Evolutionary conservation across 371 early-diverging fungal species (phyloP).

Genomic region (Circinella umbellata): DNA sequence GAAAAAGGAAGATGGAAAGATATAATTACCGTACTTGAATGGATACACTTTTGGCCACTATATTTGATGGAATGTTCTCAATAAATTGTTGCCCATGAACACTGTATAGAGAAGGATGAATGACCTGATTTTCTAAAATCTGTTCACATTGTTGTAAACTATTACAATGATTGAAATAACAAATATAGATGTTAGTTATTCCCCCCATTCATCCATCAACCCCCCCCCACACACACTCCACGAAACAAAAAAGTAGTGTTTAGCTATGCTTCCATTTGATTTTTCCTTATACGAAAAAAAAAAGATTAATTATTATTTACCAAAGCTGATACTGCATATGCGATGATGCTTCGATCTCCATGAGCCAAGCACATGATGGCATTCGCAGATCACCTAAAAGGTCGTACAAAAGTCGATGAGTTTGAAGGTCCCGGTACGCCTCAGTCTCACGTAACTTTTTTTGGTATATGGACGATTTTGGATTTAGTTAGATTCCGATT

Average conservation of each 20-base stretch:
- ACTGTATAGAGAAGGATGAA: not conserved
- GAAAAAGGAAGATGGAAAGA: not conserved
- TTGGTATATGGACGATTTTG: not conserved
- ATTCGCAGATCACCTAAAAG: slow-evolving; percentile 22
- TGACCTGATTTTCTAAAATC: slow-evolving; percentile 6
- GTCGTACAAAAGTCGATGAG: slow-evolving; percentile 20
- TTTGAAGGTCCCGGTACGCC: slow-evolving; percentile 22
- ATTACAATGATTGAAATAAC: not conserved
- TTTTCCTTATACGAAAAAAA: not conserved
- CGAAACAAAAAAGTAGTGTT: too few relatives aligned
- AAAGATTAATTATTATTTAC: slow-evolving; percentile 6
- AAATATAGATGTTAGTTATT: not conserved
- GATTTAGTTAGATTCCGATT: too few relatives aligned
- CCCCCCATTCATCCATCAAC: not conserved
- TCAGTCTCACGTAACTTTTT: slow-evolving; percentile 23
- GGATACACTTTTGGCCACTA: slow-evolving; percentile 12
- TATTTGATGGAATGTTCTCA: slow-evolving; percentile 1
- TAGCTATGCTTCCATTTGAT: too few relatives aligned
- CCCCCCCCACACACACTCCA: too few relatives aligned
- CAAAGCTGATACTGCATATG: slow-evolving; percentile 12
- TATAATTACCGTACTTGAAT: slow-evolving; percentile 16
- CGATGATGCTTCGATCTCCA: slow-evolving; percentile 4
- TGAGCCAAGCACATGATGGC: slow-evolving; percentile 20
- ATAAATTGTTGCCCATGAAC: not conserved
- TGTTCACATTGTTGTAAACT: slow-evolving; percentile 4